Evolutionary conservation across 2,329 filamentous ascomycete genomes (phyloP), one percentile per base, ranked within the genome.

Genomic region (Diaporthe velutina): DNA sequence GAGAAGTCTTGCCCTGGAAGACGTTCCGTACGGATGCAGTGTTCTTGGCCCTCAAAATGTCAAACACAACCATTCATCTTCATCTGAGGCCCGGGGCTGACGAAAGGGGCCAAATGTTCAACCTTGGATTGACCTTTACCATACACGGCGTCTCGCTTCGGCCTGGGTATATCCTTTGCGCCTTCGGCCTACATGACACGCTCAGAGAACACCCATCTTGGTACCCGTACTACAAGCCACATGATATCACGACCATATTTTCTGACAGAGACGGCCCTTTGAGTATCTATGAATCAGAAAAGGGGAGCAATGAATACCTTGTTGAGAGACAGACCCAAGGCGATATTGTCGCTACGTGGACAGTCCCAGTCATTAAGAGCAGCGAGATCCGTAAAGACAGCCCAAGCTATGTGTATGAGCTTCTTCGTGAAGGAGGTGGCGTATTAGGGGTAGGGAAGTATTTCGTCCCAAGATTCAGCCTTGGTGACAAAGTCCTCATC

Each of bases 401-500:
- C 4, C 66, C 17, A 40, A n/a, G 10, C 5, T 60, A 22, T n/a
- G 25, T 60, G 7, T n/a, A 22, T 40, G 17, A 22, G 40, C 50
- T 74, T 6, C 73, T 55, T 54, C 40, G 68, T 28, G 73, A 74
- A 10, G 25, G 70, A 13, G 58, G 58, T 2, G 72, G 72, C 12
- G 4, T 74, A 1, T 13, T 72, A 25, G 67, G 66, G 3, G 58
- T 50, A 15, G 66, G 74, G 8, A 45, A 30, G 25, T 33, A 50
- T 19, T 76, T 74, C 40, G 25, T 76, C n/a, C 72, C 74, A 54
- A 52, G 35, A 6, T 60, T 72, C 40, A 35, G 35, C 12, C 38
- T 64, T 13, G 66, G 52, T 19, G n/a, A 25, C 12, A 13, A 19
- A 70, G 50, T n/a, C 33, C 42, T 35, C n/a, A 30, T 60, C 25